A percentile compares a stretch with the other conserved stretches of the same genome.
Conservation (phyloP, 225 moss, liverwort and hornwort genomes). For the Asterella californica region DNA sequence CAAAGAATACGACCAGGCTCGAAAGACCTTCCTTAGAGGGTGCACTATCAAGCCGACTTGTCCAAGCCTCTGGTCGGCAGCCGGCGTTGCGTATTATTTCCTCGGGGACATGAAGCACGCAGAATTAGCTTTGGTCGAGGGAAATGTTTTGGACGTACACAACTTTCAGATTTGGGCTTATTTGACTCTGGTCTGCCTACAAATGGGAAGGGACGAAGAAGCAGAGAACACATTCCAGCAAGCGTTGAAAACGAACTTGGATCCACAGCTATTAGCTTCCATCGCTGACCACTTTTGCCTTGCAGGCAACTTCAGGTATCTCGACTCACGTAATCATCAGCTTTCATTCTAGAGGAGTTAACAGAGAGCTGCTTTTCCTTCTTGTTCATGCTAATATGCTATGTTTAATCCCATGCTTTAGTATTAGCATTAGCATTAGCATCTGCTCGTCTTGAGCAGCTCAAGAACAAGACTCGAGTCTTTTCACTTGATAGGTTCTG, state of each 20-base stretch:
- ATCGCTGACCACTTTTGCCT: slow-evolving; percentile 56
- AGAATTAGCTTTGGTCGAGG: slow-evolving; percentile 74
- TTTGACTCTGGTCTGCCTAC: slow-evolving; percentile 53
- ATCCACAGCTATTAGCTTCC: slow-evolving; percentile 44
- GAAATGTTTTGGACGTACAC: slow-evolving; percentile 65
- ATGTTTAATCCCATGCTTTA: background rate
- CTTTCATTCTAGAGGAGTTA: background rate
- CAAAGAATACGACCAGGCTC: slow-evolving; percentile 40
- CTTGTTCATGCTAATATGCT: background rate
- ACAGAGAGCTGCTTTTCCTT: background rate
- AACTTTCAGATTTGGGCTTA: slow-evolving; percentile 78
- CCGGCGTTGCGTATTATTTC: slow-evolving; percentile 53
- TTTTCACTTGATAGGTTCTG: too few species aligned
- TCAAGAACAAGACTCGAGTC: background rate
- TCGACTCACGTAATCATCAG: background rate
- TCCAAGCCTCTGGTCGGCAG: slow-evolving; percentile 59
- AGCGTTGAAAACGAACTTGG: slow-evolving; percentile 50
- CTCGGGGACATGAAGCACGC: slow-evolving; percentile 58
- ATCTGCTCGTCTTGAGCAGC: background rate
- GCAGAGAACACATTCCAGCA: slow-evolving; percentile 76
- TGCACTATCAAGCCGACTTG: slow-evolving; percentile 49
- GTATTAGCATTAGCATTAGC: background rate
- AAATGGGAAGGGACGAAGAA: slow-evolving; percentile 51
- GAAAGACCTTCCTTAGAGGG: slow-evolving; percentile 55
- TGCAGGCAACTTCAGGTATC: slow-evolving; percentile 67